Base-by-base conservation (phyloP, 371 early-diverging fungal species). In the Mucor indicus region DNA sequence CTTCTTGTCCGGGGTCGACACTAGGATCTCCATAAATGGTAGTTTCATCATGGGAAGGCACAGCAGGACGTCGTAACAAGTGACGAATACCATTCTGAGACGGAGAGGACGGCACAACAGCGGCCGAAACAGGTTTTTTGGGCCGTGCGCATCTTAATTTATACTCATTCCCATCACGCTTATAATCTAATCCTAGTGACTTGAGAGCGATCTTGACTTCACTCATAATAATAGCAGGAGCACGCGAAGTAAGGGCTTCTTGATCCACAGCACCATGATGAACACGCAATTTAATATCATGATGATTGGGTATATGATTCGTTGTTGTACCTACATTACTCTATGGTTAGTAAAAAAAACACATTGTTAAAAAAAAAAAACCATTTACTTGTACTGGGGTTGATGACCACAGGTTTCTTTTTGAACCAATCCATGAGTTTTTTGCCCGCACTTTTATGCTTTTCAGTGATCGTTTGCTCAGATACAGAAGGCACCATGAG, bases 11-110 rank as follows among this genome's bases (percentile, higher is more conserved):
- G 4, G 84, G 75, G 64, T 95, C 95, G 30, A 92, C 87, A 7
- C 80, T 74, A 8, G 89, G 81, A 49, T 98, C 92, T 31, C 98
- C 99, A 61, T 98, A 98, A 47, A 93, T 87, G 13, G 53, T 44
- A 9, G 44, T 16, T 12, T 29, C 30, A 29, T 29, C 30, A 8
- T 29, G 30, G 6, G 6, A n/a, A 13, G 6, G 35, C 6, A n/a
- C 35, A 33, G 11, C n/a, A 11, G n/a, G n/a, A 4, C 35, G 6
- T 9, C 35, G 9, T 15, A 33, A 33, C n/a, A 33, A 13, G 4
- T 4, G 4, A 11, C 35, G 5, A 8, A 29, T 29, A 8, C 30
- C 30, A 29, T 29, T 29, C 12, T 29, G 30, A 8, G 6, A 12
- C 12, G 30, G 30, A 8, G 6, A 12, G n/a, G 35, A 15, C 4